These are phyloP conservation scores for Pythium biforme DNA, from an alignment of 352 stramenopile species.

Conservation along the genomic window DNA sequence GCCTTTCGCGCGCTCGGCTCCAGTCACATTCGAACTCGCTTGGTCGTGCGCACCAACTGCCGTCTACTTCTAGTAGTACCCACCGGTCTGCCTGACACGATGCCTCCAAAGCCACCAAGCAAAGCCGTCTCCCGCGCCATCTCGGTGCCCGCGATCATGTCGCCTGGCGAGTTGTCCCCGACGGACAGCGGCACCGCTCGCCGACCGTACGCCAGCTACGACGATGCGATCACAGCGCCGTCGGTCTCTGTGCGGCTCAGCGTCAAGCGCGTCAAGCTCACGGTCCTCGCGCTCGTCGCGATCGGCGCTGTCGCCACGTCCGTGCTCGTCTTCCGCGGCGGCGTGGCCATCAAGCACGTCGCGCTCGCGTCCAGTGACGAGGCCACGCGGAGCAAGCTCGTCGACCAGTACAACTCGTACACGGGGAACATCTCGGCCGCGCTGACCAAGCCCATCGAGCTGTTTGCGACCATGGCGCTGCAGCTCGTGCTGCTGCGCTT, in stretches of 20 bases:
- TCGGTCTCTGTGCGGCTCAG: not conserved
- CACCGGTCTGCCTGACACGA: too few species aligned
- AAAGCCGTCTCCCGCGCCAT: too few species aligned
- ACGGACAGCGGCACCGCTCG: too few species aligned
- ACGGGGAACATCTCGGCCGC: slow-evolving; percentile 1
- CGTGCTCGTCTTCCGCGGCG: not conserved
- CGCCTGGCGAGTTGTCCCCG: too few species aligned
- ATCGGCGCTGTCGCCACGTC: not conserved
- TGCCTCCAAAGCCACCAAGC: too few species aligned
- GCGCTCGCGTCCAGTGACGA: too few species aligned
- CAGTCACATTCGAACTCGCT: too few species aligned
- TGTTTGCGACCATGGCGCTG: not conserved
- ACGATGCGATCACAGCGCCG: not conserved
- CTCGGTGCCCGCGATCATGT: too few species aligned
- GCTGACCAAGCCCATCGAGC: not conserved
- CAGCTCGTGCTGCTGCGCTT: slow-evolving; percentile 8
- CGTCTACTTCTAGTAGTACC: too few species aligned
- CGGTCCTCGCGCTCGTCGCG: not conserved
- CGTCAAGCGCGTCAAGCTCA: not conserved
- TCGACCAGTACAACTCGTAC: slow-evolving; percentile 13
- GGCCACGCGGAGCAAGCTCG: not conserved
- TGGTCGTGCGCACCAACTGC: too few species aligned
- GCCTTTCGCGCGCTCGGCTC: too few species aligned
- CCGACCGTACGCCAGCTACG: too few species aligned
- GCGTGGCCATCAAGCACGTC: not conserved